These are phyloP conservation scores for Lithospermum erythrorhizon DNA, from an alignment of 257 asterid species.

Conservation along the genomic window DNA sequence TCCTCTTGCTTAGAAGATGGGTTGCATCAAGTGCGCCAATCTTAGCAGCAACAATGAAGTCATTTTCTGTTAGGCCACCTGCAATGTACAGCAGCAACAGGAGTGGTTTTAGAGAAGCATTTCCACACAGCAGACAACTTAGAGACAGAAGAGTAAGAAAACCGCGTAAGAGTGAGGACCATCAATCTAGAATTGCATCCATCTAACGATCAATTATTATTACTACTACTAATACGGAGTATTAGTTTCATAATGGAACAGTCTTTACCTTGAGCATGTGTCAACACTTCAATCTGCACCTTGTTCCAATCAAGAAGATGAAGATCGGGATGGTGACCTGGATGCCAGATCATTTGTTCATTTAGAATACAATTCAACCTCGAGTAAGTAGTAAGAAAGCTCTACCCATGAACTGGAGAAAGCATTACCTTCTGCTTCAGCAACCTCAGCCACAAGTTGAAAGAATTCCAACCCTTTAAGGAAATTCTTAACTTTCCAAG, in stretches of 20 bases:
- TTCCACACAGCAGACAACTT: too few species aligned
- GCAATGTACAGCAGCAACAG: conserved; percentile 8
- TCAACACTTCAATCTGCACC: conserved; percentile 79
- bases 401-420: not conserved
- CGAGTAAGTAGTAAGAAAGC: not conserved
- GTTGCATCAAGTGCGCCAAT: conserved; percentile 51
- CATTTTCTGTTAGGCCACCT: conserved; percentile 97
- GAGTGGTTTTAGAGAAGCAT: not conserved
- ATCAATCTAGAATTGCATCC: too few species aligned
- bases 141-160: too few species aligned
- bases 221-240: too few species aligned
- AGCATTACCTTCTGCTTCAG: conserved; percentile 75
- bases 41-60: conserved; percentile 89
- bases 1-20: conserved; percentile 65
- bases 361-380: conserved; percentile 4
- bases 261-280: conserved; percentile 78
- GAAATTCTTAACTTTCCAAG: conserved; percentile 92
- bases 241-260: not conserved
- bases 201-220: too few species aligned
- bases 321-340: conserved; percentile 97
- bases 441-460: conserved; percentile 65
- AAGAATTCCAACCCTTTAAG: conserved; percentile 80
- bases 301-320: conserved; percentile 98
- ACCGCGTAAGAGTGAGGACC: too few species aligned
- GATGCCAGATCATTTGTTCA: conserved; percentile 1